Base-by-base conservation (phyloP, 208 protist species). In the Acanthamoeba healyi region DNA sequence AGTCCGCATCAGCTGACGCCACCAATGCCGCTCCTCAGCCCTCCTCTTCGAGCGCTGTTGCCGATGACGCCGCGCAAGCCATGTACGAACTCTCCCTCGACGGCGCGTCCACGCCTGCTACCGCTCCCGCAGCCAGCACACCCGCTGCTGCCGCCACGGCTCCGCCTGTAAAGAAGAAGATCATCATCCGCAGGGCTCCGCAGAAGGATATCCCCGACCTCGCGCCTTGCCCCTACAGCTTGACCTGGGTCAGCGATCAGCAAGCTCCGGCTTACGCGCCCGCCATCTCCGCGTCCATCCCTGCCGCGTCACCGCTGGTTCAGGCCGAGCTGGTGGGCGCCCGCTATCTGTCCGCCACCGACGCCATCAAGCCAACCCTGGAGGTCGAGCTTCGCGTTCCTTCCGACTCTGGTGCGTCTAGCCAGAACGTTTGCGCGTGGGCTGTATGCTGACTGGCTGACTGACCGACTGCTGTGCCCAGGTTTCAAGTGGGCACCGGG, bases 161-260 rank as follows among this genome's bases (percentile, higher is more conserved):
- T n/a, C 38, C 72, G 42, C 72, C 72, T 4, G 72, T 82, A 51
- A 82, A 82, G 72, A 82, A 82, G 72, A 82, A 82, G 38, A 82
- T 82, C 42, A 51, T 82, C 72, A 82, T 82, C 34, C 72, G 72
- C 72, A 82, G 72, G 42, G 72, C 72, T 10, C 72, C 72, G 22
- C 81, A 89, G 54, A 89, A 89, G 81, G 51, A 72, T 14, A 42
- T 49, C 22, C 82, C 82, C 46, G 82, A 90, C 82, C 82, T 90
- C 22, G 54, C 54, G 6, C 82, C 82, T 22, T 90, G 82, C 56
- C 54, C 34, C 32, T 90, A 29, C 82, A 32, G n/a, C 3, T 3
- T 67, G 12, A 32, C 32, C 26, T 90, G 82, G 54, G 22, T 15
- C 42, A 54, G 42, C 24, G 81, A 89, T 2, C 7, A 17, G 5